Percentiles rank a stretch among this genome's conserved stretches.
phyloP scores from a whole-genome alignment of 768 basidiomycete species.

The Tylopilus felleus region DNA sequence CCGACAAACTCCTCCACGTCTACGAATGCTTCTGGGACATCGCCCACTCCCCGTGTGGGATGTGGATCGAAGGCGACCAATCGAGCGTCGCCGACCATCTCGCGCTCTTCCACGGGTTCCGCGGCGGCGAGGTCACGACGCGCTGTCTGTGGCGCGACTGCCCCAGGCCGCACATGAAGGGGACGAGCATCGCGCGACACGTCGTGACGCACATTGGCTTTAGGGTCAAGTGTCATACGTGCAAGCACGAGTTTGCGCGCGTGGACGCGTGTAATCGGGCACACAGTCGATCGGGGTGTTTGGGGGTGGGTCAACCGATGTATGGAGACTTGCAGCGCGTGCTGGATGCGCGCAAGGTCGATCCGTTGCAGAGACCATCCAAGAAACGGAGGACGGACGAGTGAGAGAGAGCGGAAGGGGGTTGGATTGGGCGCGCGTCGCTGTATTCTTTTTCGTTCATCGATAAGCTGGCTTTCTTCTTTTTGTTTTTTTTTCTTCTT shows the following conservation, averaged over 20 bases:
- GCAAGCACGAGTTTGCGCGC: slow-evolving; percentile 32
- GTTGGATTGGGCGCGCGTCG: neutral
- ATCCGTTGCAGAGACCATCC: slow-evolving; percentile 14
- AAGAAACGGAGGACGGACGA: slow-evolving; percentile 34
- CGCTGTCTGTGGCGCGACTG: slow-evolving; percentile 33
- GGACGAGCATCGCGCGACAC: slow-evolving; percentile 32
- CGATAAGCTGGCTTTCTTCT: neutral
- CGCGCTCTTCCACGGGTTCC: slow-evolving; percentile 29
- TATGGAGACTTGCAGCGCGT: slow-evolving; percentile 27
- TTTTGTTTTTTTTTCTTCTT: neutral
- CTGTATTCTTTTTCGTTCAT: neutral
- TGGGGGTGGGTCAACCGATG: slow-evolving; percentile 30
- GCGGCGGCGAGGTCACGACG: slow-evolving; percentile 29
- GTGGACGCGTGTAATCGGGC: slow-evolving; percentile 35
- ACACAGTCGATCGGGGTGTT: slow-evolving; percentile 30
- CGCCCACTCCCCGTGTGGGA: slow-evolving; percentile 24
- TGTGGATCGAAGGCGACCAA: slow-evolving; percentile 36
- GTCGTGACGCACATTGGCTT: slow-evolving; percentile 33
- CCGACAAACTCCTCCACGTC: slow-evolving; percentile 25
- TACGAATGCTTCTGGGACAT: slow-evolving; percentile 32
- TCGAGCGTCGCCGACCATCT: slow-evolving; percentile 33
- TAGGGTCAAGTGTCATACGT: slow-evolving; percentile 28
- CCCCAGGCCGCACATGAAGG: slow-evolving; percentile 28
- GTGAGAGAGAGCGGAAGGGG: neutral
- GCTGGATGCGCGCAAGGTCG: slow-evolving; percentile 29